Base-by-base conservation (phyloP, 441 rosid genomes). In the Adansonia madagascariensis region DNA sequence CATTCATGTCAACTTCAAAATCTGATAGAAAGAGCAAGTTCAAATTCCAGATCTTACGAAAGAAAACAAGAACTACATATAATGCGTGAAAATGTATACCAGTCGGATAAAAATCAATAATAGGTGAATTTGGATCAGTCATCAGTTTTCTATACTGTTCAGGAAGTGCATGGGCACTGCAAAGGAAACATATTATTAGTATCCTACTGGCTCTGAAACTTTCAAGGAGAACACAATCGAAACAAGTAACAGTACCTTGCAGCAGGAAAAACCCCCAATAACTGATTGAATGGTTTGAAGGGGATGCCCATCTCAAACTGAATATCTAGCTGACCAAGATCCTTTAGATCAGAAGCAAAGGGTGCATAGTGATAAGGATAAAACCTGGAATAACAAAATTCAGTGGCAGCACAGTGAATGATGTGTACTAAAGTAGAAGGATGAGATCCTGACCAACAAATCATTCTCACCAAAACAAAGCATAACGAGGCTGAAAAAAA, bases 291-390 rank as follows among this genome's bases (percentile, higher is more conserved):
- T 66, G 98, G 99, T 79, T 89, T 94, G 82, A 96, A 92, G 63
- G 99, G 98, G 61, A 89, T 60, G 41, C 98, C 99, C 60, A 91
- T 65, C 79, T 96, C 93, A 86, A 90, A 96, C 41, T 71, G 82
- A 64, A 94, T 92, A 69, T 92, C 75, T 86, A 94, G 81, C 84
- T 88, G 82, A 74, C 81, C 94, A 63, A 96, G 97, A 80, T 82
- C 85, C 85, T 84, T 96, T 71, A 95, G 89, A 89, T 95, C 99
- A 79, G 98, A 94, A 74, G 99, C 99, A 86, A 96, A 96, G 73
- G 99, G 99, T 20, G 99, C 99, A 84, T 94, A 94, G 79, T 95
- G 97, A 78, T 94, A 95, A 2, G 98, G 99, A 84, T 91, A 95
- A 86, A 90, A 96, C 99, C 99, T 96, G 90, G 74, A 85, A 82